Conservation (phyloP, 306 rosid genomes). For the Coriaria nepalensis region DNA sequence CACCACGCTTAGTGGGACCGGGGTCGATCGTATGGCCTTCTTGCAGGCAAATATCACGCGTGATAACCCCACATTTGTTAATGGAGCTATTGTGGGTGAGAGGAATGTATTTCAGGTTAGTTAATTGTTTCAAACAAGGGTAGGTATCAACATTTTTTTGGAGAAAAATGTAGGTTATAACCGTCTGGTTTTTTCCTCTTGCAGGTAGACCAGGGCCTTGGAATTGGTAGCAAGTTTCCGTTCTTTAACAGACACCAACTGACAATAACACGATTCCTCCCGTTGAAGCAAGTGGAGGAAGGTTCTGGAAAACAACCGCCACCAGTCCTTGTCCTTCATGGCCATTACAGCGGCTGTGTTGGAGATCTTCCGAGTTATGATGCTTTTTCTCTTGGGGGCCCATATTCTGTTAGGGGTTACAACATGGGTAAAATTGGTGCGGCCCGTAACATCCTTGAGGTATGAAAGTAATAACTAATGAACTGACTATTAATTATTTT, state of each 20-base stretch:
- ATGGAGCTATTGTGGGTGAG: conserved; percentile 73
- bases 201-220: conserved; percentile 96
- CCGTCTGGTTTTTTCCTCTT: neutral
- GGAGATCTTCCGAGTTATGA: conserved; percentile 98
- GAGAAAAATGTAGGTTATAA: neutral
- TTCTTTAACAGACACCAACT: conserved; percentile 96
- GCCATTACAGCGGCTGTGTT: conserved; percentile 95
- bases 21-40: conserved; percentile 82
- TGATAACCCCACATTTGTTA: conserved; percentile 85
- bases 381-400: conserved; percentile 95
- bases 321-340: conserved; percentile 88
- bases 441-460: conserved; percentile 91
- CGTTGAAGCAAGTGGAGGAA: conserved; percentile 70
- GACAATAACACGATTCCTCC: conserved; percentile 65
- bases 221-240: conserved; percentile 83
- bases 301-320: conserved; percentile 94
- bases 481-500: neutral
- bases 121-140: neutral
- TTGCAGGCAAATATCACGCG: conserved; percentile 86
- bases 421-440: conserved; percentile 97
- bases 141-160: neutral
- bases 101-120: conserved; percentile 86
- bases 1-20: conserved; percentile 93
- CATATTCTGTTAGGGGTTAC: conserved; percentile 96
- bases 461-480: conserved; percentile 14